These are phyloP conservation scores for Straminergon stramineum DNA, from an alignment of 225 moss, liverwort and hornwort genomes.

Conservation along the genomic window DNA sequence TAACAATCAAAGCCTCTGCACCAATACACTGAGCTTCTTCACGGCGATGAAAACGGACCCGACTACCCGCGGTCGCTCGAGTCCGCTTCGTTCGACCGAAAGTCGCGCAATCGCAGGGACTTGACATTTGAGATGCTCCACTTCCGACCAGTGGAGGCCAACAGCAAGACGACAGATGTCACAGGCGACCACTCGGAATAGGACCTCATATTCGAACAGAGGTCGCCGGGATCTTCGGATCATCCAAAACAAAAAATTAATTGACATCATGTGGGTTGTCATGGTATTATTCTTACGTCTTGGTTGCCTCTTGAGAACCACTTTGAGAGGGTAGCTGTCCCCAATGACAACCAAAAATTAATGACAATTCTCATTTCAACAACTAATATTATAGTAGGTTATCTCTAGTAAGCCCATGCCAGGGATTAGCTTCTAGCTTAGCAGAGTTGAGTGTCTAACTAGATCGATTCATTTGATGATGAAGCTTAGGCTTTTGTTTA, in stretches of 20 bases:
- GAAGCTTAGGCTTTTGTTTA: neutral
- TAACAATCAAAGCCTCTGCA: neutral
- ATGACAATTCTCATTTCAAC: neutral
- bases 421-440: rapidly evolving
- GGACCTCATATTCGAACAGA: neutral
- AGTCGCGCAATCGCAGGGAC: neutral
- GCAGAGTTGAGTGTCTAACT: rapidly evolving
- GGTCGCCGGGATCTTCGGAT: neutral
- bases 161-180: neutral
- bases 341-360: neutral
- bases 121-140: neutral
- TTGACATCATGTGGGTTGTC: neutral
- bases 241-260: neutral
- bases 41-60: neutral
- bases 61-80: neutral
- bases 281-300: neutral
- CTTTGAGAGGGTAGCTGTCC: neutral
- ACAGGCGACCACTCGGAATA: neutral
- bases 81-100: neutral
- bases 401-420: neutral
- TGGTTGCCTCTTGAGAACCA: neutral
- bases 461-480: rapidly evolving
- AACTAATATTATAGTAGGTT: too few relatives aligned
- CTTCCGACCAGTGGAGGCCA: neutral
- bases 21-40: neutral